Evolutionary conservation across 2,329 filamentous ascomycete genomes (phyloP).

Genomic region (Ophiostoma triangulosporum): DNA sequence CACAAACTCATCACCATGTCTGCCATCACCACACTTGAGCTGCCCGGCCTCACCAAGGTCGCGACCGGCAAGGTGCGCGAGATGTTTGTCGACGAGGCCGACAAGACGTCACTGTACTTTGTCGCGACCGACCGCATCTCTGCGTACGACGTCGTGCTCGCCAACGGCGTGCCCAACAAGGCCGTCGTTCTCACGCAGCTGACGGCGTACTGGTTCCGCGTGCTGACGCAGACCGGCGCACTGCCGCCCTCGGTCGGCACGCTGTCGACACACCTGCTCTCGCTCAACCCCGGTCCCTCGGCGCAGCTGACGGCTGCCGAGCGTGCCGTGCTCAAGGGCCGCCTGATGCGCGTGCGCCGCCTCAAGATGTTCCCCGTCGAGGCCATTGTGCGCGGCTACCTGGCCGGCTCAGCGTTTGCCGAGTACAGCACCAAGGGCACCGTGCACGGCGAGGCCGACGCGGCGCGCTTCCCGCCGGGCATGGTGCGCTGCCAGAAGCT

Average conservation of each 20-base stretch:
- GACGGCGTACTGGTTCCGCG: slow-evolving; percentile 40
- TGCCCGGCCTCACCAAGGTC: slow-evolving; percentile 21
- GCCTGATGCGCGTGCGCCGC: slow-evolving; percentile 65
- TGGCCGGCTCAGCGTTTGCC: slow-evolving; percentile 72
- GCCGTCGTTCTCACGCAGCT: slow-evolving; percentile 35
- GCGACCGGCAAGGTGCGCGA: slow-evolving; percentile 22
- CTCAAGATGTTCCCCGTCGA: slow-evolving; percentile 67
- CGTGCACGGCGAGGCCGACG: slow-evolving; percentile 54
- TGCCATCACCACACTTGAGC: slow-evolving; percentile 18
- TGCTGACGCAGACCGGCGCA: slow-evolving; percentile 25
- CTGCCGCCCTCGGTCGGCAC: slow-evolving; percentile 23
- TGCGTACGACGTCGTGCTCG: slow-evolving; percentile 84
- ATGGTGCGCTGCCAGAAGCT: slow-evolving; percentile 59
- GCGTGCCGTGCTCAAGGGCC: slow-evolving; percentile 40
- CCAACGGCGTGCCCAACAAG: slow-evolving; percentile 48
- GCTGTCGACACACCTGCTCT: slow-evolving; percentile 39
- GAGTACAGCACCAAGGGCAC: slow-evolving; percentile 63
- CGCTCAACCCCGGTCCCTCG: slow-evolving; percentile 25
- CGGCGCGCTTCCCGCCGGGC: slow-evolving; percentile 35
- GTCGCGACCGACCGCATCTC: slow-evolving; percentile 65
- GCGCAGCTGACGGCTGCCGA: slow-evolving; percentile 28
- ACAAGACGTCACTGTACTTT: slow-evolving; percentile 20
- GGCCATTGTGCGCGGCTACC: slow-evolving; percentile 79
- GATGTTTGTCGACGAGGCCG: slow-evolving; percentile 14
- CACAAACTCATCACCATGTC: slow-evolving; percentile 2